A percentile compares a stretch with the other conserved stretches of the same genome.
phyloP scores from a whole-genome alignment of 2,329 filamentous ascomycete genomes.

The Aspergillus calidoustus region DNA sequence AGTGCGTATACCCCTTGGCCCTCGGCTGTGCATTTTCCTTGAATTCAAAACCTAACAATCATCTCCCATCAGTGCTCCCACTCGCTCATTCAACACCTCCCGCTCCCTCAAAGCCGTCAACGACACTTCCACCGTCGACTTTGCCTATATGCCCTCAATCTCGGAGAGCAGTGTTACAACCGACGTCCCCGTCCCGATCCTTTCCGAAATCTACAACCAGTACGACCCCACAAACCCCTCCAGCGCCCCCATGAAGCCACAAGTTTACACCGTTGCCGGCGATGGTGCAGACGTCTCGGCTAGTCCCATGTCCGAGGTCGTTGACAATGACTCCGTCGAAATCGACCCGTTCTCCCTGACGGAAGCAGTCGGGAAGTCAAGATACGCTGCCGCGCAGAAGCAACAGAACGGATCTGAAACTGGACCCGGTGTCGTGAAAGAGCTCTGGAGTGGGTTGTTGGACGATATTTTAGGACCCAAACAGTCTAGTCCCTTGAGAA shows the following conservation, averaged over 20 bases:
- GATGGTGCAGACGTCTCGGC: slow-evolving; percentile 49
- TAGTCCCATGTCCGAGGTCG: slow-evolving; percentile 62
- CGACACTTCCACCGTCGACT: slow-evolving; percentile 66
- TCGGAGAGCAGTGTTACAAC: slow-evolving; percentile 48
- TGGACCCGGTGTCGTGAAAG: slow-evolving; percentile 36
- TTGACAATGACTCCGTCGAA: slow-evolving; percentile 60
- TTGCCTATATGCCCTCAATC: slow-evolving; percentile 62
- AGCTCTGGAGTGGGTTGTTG: slow-evolving; percentile 43
- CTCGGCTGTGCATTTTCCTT: neutral
- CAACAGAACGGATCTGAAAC: slow-evolving; percentile 36
- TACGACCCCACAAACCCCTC: slow-evolving; percentile 28
- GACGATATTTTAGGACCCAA: slow-evolving; percentile 45
- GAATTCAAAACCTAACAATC: slow-evolving; percentile 19
- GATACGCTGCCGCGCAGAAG: slow-evolving; percentile 40
- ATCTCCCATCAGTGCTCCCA: slow-evolving; percentile 47
- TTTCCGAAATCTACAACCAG: slow-evolving; percentile 47
- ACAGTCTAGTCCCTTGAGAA: slow-evolving; percentile 27
- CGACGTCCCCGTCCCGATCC: slow-evolving; percentile 55
- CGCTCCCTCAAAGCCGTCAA: slow-evolving; percentile 60
- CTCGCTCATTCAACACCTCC: slow-evolving; percentile 66
- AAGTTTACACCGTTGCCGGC: slow-evolving; percentile 59
- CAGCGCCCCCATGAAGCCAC: slow-evolving; percentile 55
- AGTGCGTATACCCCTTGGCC: slow-evolving; percentile 32
- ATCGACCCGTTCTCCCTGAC: slow-evolving; percentile 63
- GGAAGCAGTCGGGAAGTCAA: slow-evolving; percentile 51